Evolutionary conservation across 176 grass and related monocot genomes (phyloP).

Genomic region (Musa troglodytarum): DNA sequence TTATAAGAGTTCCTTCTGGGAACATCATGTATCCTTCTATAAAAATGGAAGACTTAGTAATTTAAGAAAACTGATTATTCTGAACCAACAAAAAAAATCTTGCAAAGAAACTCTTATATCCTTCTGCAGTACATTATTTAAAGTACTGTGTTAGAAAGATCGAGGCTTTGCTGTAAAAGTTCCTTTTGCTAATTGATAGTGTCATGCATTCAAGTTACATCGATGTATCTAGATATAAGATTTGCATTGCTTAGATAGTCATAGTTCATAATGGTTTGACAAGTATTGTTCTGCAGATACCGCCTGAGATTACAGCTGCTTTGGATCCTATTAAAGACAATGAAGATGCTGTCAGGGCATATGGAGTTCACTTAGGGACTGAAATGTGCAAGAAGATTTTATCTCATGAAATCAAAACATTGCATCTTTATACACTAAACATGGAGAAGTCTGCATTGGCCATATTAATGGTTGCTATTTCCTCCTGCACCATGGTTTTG

Average conservation of each 20-base stretch:
- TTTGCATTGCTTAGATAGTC: background rate
- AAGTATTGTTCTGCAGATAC: constrained; percentile 37
- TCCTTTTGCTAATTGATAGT: background rate
- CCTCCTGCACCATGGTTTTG: constrained; percentile 3
- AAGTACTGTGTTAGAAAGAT: background rate
- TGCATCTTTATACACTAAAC: constrained; percentile 86
- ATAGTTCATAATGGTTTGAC: background rate
- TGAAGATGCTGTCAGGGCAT: constrained; percentile 73
- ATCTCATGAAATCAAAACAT: constrained; percentile 65
- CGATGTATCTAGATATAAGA: background rate
- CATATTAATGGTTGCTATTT: constrained; percentile 52
- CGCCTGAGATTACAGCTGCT: constrained; percentile 63
- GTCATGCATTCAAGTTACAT: background rate
- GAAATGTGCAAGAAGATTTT: constrained; percentile 97
- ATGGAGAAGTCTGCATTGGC: constrained; percentile 79
- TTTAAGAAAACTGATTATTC: background rate
- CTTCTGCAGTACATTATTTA: background rate
- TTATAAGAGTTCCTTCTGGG: background rate
- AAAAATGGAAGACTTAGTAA: background rate
- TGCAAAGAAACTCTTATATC: background rate
- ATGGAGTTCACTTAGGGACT: constrained; percentile 71
- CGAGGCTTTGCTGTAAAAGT: background rate
- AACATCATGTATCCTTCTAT: no score
- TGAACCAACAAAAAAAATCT: background rate
- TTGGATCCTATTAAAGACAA: constrained; percentile 87